Conservation (phyloP, 1,139 yeast species). For the Blastobotrys serpentis region DNA sequence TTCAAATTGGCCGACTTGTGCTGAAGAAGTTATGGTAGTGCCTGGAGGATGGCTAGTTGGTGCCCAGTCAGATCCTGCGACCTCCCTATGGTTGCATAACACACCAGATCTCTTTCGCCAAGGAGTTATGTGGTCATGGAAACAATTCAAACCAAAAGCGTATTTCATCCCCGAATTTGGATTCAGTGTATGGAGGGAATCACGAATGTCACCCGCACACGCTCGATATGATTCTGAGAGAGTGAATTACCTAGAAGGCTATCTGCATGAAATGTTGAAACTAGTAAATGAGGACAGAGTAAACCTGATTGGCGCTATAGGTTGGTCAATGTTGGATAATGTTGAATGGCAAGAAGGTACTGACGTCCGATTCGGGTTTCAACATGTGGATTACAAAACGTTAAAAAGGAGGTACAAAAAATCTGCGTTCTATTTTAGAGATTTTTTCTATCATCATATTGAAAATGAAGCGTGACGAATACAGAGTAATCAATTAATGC, state of each 20-base stretch:
- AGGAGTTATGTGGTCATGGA: slow-evolving; percentile 33
- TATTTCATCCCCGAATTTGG: slow-evolving; percentile 40
- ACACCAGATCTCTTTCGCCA: slow-evolving; percentile 28
- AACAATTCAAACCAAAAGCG: slow-evolving; percentile 25
- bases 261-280: slow-evolving; percentile 36
- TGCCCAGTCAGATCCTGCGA: slow-evolving; percentile 31
- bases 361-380: slow-evolving; percentile 39
- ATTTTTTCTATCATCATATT: slow-evolving; percentile 25
- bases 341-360: slow-evolving; percentile 41
- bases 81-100: slow-evolving; percentile 26
- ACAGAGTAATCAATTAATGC: neutral
- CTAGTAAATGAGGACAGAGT: slow-evolving; percentile 36
- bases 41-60: slow-evolving; percentile 40
- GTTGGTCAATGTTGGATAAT: slow-evolving; percentile 43
- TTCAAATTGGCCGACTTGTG: slow-evolving; percentile 26
- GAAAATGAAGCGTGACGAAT: neutral
- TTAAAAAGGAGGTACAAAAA: slow-evolving; percentile 39
- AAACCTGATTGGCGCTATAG: slow-evolving; percentile 39
- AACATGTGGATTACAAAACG: slow-evolving; percentile 40
- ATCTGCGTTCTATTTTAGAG: slow-evolving; percentile 37
- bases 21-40: slow-evolving; percentile 23
- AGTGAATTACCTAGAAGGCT: slow-evolving; percentile 38
- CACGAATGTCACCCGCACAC: slow-evolving; percentile 33
- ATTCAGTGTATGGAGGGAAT: slow-evolving; percentile 41
- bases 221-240: slow-evolving; percentile 38